phyloP scores from a whole-genome alignment of 495 filamentous ascomycete genomes.

The Xanthoparmelia taractica region DNA sequence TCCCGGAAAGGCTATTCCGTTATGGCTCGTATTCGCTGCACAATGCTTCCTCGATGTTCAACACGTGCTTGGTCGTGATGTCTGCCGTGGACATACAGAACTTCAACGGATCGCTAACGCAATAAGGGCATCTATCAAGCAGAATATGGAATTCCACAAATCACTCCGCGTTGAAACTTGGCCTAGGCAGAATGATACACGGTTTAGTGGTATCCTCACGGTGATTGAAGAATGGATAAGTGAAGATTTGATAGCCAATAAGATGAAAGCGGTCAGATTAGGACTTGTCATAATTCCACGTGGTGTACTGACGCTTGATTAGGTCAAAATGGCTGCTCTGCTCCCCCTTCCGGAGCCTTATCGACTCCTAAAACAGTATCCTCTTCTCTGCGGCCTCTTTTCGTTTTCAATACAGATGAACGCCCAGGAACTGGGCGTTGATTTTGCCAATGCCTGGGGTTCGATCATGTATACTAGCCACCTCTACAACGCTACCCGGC shows the following conservation, averaged over 20 bases:
- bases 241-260: conserved; percentile 22
- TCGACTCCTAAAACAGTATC: conserved; percentile 25
- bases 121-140: conserved; percentile 26
- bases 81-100: conserved; percentile 16
- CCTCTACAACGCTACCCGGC: conserved; percentile 33
- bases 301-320: neutral
- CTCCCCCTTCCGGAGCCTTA: conserved; percentile 18
- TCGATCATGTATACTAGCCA: conserved; percentile 32
- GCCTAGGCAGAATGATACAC: conserved; percentile 29
- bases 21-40: conserved; percentile 34
- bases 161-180: conserved; percentile 31
- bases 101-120: conserved; percentile 19
- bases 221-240: conserved; percentile 22
- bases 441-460: conserved; percentile 32
- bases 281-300: neutral
- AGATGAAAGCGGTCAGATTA: conserved; percentile 5
- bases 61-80: conserved; percentile 26
- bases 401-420: conserved; percentile 27
- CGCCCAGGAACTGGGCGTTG: conserved; percentile 27
- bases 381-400: conserved; percentile 32
- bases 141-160: conserved; percentile 33
- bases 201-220: conserved; percentile 19
- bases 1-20: conserved; percentile 23
- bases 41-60: conserved; percentile 39
- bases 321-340: neutral